Percentiles rank a stretch among this genome's conserved stretches.
These are phyloP conservation scores for Penicillium paneum DNA, from an alignment of 2,329 filamentous ascomycete genomes.

Conservation along the genomic window DNA sequence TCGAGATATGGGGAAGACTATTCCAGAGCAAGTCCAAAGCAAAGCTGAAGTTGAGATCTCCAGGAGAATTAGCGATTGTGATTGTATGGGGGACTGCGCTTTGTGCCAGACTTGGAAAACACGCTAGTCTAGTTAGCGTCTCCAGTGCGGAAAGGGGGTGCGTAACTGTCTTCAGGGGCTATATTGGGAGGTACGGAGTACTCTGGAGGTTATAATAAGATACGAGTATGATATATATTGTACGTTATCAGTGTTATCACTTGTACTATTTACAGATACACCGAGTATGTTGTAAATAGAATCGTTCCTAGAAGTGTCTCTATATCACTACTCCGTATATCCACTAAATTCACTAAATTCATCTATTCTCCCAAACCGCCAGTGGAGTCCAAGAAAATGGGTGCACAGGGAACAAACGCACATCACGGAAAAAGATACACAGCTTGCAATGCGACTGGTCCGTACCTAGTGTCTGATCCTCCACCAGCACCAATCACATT, in stretches of 20 bases:
- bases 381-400: background rate
- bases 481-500: conserved; percentile 5
- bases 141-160: conserved; percentile 20
- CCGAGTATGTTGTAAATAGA: background rate
- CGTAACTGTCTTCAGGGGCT: conserved; percentile 17
- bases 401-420: conserved; percentile 1
- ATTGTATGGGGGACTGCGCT: background rate
- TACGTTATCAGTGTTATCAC: too few relatives aligned
- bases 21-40: conserved; percentile 3
- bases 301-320: too few relatives aligned
- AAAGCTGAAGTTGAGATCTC: background rate
- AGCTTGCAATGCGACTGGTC: conserved; percentile 9
- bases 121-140: conserved; percentile 20
- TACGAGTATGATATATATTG: too few relatives aligned
- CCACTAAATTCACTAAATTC: background rate
- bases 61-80: conserved; percentile 1
- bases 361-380: background rate
- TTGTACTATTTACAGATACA: background rate
- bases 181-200: background rate
- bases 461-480: background rate
- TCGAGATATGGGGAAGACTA: conserved; percentile 3
- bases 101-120: background rate
- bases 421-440: background rate
- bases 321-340: background rate
- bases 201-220: background rate